These are phyloP conservation scores for Podila clonocystis DNA, from an alignment of 192 early-diverging fungal species.

Conservation along the genomic window DNA sequence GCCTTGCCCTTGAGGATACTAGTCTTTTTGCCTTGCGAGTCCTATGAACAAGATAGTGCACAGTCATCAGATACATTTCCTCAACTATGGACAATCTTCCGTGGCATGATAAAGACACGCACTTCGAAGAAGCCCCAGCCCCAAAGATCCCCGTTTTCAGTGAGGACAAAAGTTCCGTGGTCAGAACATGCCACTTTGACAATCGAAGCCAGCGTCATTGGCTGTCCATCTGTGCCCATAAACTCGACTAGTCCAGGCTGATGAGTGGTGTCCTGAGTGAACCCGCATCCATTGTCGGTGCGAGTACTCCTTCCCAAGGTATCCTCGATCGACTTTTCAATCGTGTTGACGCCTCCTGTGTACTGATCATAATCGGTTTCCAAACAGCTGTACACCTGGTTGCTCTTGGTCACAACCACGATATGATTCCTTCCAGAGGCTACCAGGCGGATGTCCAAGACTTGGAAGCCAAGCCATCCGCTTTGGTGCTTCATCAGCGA, in stretches of 20 bases:
- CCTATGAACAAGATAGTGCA: not conserved
- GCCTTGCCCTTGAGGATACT: conserved; percentile 10
- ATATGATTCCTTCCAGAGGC: conserved; percentile 32
- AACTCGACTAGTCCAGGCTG: conserved; percentile 28
- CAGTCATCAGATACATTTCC: not conserved
- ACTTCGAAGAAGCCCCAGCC: conserved; percentile 43
- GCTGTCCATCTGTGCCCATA: not conserved
- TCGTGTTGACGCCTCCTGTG: not conserved
- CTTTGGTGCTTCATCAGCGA: conserved; percentile 26
- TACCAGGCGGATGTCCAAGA: conserved; percentile 18
- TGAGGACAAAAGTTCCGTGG: conserved; percentile 29
- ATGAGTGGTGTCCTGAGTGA: conserved; percentile 20
- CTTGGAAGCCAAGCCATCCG: conserved; percentile 35
- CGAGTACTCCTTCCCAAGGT: conserved; percentile 14
- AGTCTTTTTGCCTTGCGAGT: not conserved
- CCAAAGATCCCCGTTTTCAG: conserved; percentile 33
- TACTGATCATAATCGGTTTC: conserved; percentile 6
- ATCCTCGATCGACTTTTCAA: conserved; percentile 4
- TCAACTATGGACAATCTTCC: not conserved
- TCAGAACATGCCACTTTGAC: conserved; percentile 30
- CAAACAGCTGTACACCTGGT: conserved; percentile 43
- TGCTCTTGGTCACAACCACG: conserved; percentile 25
- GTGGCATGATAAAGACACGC: not conserved
- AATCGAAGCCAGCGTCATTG: not conserved
- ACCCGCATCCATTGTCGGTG: not conserved